Evolutionary conservation across 768 basidiomycete species (phyloP), one percentile per base, ranked within the genome.

Genomic region (Pholiota microspora): DNA sequence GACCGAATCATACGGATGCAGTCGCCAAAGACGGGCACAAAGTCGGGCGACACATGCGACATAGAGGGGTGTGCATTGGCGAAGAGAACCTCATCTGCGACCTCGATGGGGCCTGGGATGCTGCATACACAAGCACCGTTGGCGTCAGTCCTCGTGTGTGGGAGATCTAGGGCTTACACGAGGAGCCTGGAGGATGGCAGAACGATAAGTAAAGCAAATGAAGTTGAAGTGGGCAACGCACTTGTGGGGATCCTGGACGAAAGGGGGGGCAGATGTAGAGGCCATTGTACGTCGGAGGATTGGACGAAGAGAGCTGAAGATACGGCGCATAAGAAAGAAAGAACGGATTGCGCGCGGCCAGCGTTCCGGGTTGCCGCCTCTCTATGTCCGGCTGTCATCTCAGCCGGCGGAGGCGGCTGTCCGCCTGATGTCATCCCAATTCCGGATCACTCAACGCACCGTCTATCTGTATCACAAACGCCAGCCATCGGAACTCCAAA

Each of bases 11-110:
- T 85, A 49, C 88, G 84, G 59, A 98, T 81, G 69, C 86, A 89
- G 63, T 96, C 90, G 29, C 92, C 91, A 59, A 98, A 92, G 51
- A 92, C 83, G 16, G 87, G 82, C 32, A 92, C 80, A 69, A 99
- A 98, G 28, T 92, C 94, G 10, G 86, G 82, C 24, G 92, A 89
- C 62, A 94, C 84, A 69, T 98, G 95, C 49, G 89, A 90, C 78
- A 94, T 79, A 51, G 87, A 83, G 0, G 94, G 93, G 62, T 91
- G 92, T 0, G 97, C 96, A 77, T 98, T 98, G 64, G 94, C 94
- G 63, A 77, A 86, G 61, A 98, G 86, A 55, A 98, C 94, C 59
- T 79, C 77, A 66, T 81, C 78, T 31, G 78, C 66, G 53, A 85
- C 74, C 64, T 86, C 84, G 59, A 84, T 83, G 23, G 84, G 84